A percentile compares a stretch with the other conserved stretches of the same genome.
Evolutionary conservation across 2,329 filamentous ascomycete species (phyloP).

Genomic region (Cercospora beticola): DNA sequence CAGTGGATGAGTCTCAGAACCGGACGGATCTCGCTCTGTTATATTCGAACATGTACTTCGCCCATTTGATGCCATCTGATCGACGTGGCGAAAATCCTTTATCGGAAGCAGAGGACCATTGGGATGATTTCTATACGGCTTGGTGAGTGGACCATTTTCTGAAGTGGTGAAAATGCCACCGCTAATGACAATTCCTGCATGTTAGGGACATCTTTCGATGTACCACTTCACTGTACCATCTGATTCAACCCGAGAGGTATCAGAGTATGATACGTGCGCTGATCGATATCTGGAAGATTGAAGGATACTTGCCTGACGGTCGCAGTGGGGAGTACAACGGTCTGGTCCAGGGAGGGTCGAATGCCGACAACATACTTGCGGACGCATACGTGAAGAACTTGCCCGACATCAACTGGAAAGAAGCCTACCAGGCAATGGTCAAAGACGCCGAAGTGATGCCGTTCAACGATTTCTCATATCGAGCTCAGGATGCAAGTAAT

Average conservation of each 20-base stretch:
- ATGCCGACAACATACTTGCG: slow-evolving; percentile 40
- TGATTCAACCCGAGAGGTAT: slow-evolving; percentile 62
- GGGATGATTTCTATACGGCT: slow-evolving; percentile 45
- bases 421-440: slow-evolving; percentile 38
- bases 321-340: slow-evolving; percentile 39
- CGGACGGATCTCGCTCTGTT: slow-evolving; percentile 58
- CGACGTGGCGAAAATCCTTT: slow-evolving; percentile 69
- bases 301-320: slow-evolving; percentile 40
- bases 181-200: not conserved
- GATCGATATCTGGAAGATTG: slow-evolving; percentile 61
- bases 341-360: slow-evolving; percentile 38
- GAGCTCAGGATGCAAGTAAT: slow-evolving; percentile 37
- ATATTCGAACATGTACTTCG: slow-evolving; percentile 69
- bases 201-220: slow-evolving; percentile 62
- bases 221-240: slow-evolving; percentile 63
- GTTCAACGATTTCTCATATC: slow-evolving; percentile 33
- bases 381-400: slow-evolving; percentile 40
- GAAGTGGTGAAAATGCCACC: not conserved
- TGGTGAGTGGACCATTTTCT: not conserved
- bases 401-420: slow-evolving; percentile 37
- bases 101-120: slow-evolving; percentile 66
- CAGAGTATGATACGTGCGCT: slow-evolving; percentile 66
- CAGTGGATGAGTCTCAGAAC: slow-evolving; percentile 53
- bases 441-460: slow-evolving; percentile 39
- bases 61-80: slow-evolving; percentile 68